Percentiles rank a stretch among this genome's conserved stretches.
phyloP scores from a whole-genome alignment of 2,329 filamentous ascomycete species.

The Botrytis byssoidea region DNA sequence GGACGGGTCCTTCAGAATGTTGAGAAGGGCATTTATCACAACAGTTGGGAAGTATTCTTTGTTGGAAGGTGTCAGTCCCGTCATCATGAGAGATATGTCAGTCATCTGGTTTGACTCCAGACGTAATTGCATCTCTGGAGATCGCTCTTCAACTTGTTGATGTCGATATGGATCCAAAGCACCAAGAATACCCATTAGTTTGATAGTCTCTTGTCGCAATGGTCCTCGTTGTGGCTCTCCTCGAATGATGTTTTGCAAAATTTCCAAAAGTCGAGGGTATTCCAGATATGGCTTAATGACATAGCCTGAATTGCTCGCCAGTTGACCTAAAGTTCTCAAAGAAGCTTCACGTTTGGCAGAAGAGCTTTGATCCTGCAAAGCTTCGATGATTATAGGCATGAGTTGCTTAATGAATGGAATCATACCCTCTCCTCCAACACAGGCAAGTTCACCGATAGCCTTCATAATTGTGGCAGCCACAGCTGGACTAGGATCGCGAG shows the following conservation, averaged over 20 bases:
- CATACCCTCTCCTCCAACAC: slow-evolving; percentile 93
- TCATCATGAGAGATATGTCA: slow-evolving; percentile 98
- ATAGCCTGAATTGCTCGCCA: slow-evolving; percentile 95
- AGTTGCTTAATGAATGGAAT: slow-evolving; percentile 83
- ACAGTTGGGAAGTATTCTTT: slow-evolving; percentile 99
- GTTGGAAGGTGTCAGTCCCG: slow-evolving; percentile 89
- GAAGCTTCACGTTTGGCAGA: slow-evolving; percentile 88
- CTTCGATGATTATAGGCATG: slow-evolving; percentile 93
- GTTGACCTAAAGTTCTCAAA: slow-evolving; percentile 82
- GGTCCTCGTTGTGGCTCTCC: slow-evolving; percentile 81
- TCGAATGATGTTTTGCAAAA: slow-evolving; percentile 91
- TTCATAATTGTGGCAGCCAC: slow-evolving; percentile 94
- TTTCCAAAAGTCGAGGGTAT: slow-evolving; percentile 88
- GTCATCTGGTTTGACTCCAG: slow-evolving; percentile 68
- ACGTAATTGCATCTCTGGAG: slow-evolving; percentile 73
- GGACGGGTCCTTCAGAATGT: slow-evolving; percentile 87
- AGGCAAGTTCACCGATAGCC: slow-evolving; percentile 90
- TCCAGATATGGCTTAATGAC: slow-evolving; percentile 95
- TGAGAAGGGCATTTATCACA: slow-evolving; percentile 91
- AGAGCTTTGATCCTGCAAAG: slow-evolving; percentile 90
- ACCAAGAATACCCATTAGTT: slow-evolving; percentile 91
- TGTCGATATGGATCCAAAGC: slow-evolving; percentile 96
- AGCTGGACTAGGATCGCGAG: slow-evolving; percentile 77
- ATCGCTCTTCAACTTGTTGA: slow-evolving; percentile 88
- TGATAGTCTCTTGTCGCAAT: slow-evolving; percentile 90